Conservation (phyloP, 2,329 filamentous ascomycete genomes). For the Penicillium janthinellum region DNA sequence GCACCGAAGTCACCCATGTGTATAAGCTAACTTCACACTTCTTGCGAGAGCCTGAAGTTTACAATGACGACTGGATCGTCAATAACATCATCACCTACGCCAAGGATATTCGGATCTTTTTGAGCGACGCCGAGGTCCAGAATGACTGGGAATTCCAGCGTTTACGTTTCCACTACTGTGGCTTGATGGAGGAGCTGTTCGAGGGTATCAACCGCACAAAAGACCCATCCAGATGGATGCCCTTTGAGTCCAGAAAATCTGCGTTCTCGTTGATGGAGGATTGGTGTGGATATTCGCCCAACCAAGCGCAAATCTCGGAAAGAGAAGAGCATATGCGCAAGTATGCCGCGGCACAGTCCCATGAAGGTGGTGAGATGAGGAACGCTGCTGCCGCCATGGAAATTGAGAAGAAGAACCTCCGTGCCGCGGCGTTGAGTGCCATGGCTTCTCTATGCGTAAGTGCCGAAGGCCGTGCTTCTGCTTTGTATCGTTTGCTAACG, state of each 20-base stretch:
- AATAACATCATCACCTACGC: conserved; percentile 86
- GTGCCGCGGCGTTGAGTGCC: conserved; percentile 86
- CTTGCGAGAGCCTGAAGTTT: conserved; percentile 74
- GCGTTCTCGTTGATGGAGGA: conserved; percentile 97
- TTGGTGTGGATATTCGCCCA: conserved; percentile 97
- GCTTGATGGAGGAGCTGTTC: conserved; percentile 88
- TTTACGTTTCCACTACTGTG: conserved; percentile 89
- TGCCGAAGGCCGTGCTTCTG: conserved; percentile 6
- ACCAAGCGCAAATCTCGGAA: conserved; percentile 77
- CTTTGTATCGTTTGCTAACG: conserved; percentile 14
- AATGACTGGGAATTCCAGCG: conserved; percentile 94
- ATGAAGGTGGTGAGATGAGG: conserved; percentile 70
- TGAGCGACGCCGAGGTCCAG: conserved; percentile 93
- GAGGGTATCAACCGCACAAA: conserved; percentile 84
- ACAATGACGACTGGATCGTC: conserved; percentile 86
- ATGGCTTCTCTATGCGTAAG: conserved; percentile 92
- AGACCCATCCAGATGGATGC: conserved; percentile 91
- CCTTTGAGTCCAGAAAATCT: conserved; percentile 93
- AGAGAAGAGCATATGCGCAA: conserved; percentile 87
- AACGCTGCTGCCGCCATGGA: conserved; percentile 88
- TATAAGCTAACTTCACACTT: conserved; percentile 94
- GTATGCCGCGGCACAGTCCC: conserved; percentile 77
- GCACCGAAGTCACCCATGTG: conserved; percentile 94
- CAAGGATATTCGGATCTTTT: conserved; percentile 87
- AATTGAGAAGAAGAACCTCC: conserved; percentile 91